Evolutionary conservation across 306 rosid species (phyloP), one percentile per base, ranked within the genome.

Genomic region (Rosa persica): DNA sequence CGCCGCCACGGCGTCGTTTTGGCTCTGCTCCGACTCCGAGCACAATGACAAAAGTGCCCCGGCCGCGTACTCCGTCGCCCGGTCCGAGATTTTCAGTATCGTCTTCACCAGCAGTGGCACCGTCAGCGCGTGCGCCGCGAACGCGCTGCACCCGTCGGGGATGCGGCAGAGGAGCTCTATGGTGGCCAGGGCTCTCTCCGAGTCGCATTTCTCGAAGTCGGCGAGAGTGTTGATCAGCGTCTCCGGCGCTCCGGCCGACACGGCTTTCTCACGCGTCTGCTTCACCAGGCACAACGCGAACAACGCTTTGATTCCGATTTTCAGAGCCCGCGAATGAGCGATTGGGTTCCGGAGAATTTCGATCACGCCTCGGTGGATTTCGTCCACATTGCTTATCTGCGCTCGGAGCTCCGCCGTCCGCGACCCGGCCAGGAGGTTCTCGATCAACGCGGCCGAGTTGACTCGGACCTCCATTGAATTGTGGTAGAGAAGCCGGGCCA

Each of bases 21-120:
- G 87, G 72, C 89, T 60, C 67, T 39, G 68, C 82, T 91, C 98
- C 76, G 92, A 83, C 34, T 86, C 89, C 54, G 96, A 89, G 82
- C 98, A 95, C 71, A 95, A 81, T 49, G 98, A 86, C 17, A 95
- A 62, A 39, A 95, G 76, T 5, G 98, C 98, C 23, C 98, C 96
- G 20, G 96, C 91, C 0, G 98, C 97, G 72, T 91, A 92, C 83
- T 95, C 98, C 67, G 98, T 95, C 65, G 98, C 98, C 4, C 98
- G 82, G 30, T 89, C 93, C 2, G 97, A 95, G 44, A 92, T 90
- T 75, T 88, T 92, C 61, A 95, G 82, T 34, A 95, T 95, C 46
- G 90, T 79, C 83, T 92, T 95, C 80, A 95, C 98, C 65, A 95
- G 77, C 78, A 93, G 81, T 58, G 98, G 96, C 16, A 91, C 92